These are phyloP conservation scores for Neophaeococcomyces aloes DNA, from an alignment of 2,329 filamentous ascomycete genomes.

Conservation along the genomic window DNA sequence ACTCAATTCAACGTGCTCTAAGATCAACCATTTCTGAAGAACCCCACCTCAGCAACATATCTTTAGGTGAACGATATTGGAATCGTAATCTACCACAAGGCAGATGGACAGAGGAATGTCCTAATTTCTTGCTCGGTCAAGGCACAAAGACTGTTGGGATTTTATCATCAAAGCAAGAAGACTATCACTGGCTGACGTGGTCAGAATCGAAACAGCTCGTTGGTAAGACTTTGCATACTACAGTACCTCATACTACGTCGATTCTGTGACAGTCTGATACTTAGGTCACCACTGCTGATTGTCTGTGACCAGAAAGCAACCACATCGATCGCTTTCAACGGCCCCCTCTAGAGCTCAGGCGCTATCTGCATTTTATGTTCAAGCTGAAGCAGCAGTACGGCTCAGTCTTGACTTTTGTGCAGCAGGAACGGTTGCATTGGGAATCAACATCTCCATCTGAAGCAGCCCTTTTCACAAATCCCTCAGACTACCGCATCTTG, in stretches of 20 bases:
- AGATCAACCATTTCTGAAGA: slow-evolving; percentile 13
- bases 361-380: slow-evolving; percentile 62
- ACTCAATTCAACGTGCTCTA: slow-evolving; percentile 15
- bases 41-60: slow-evolving; percentile 20
- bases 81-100: slow-evolving; percentile 62
- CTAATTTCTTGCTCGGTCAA: slow-evolving; percentile 55
- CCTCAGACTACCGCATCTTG: slow-evolving; percentile 52
- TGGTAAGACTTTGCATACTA: slow-evolving; percentile 25
- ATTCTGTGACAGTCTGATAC: neutral
- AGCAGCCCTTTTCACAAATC: slow-evolving; percentile 32
- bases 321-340: slow-evolving; percentile 67
- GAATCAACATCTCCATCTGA: slow-evolving; percentile 33
- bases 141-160: slow-evolving; percentile 59
- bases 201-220: slow-evolving; percentile 55
- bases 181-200: slow-evolving; percentile 59
- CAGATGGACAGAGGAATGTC: slow-evolving; percentile 57
- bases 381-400: slow-evolving; percentile 57
- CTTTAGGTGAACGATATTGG: slow-evolving; percentile 54
- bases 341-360: slow-evolving; percentile 63
- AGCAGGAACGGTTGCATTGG: slow-evolving; percentile 63
- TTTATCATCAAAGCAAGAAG: slow-evolving; percentile 58
- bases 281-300: neutral
- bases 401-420: slow-evolving; percentile 66
- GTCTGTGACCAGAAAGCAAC: slow-evolving; percentile 42
- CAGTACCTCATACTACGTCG: neutral